These are phyloP conservation scores for Tetracladium marchalianum DNA, from an alignment of 495 filamentous ascomycete genomes.

Conservation along the genomic window DNA sequence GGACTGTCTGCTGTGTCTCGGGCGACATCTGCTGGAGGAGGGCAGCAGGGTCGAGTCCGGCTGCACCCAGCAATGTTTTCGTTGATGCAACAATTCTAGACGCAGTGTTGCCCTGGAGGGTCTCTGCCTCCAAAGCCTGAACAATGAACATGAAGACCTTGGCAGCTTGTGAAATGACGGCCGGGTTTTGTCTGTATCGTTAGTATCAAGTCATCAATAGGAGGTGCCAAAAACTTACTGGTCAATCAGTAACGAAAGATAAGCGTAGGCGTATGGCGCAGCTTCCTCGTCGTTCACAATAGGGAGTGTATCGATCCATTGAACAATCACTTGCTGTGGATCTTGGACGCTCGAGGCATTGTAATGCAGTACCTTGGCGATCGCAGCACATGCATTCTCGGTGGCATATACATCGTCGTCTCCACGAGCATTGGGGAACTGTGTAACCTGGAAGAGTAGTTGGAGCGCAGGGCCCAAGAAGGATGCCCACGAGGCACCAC, in stretches of 20 bases:
- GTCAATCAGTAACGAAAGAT: conserved; percentile 82
- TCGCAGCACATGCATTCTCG: conserved; percentile 93
- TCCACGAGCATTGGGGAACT: conserved; percentile 65
- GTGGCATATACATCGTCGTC: conserved; percentile 97
- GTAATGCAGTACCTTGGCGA: conserved; percentile 92
- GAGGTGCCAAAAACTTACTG: conserved; percentile 53
- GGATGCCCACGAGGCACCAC: conserved; percentile 70
- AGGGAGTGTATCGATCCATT: conserved; percentile 85
- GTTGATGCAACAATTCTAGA: conserved; percentile 60
- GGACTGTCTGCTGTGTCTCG: conserved; percentile 67
- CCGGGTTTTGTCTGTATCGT: conserved; percentile 68
- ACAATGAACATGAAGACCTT: conserved; percentile 76
- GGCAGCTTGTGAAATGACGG: conserved; percentile 60
- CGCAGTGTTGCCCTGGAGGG: conserved; percentile 73
- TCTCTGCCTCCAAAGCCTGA: conserved; percentile 83
- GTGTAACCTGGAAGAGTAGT: conserved; percentile 73
- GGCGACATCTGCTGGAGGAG: conserved; percentile 60
- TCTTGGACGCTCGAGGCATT: conserved; percentile 67
- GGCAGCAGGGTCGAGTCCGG: conserved; percentile 59
- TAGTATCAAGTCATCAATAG: neutral
- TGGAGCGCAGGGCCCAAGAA: conserved; percentile 74
- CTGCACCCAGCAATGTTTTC: conserved; percentile 59
- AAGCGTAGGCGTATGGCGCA: conserved; percentile 91
- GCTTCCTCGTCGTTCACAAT: conserved; percentile 95
- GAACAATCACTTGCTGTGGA: conserved; percentile 57